Percentiles rank a stretch among this genome's conserved stretches.
phyloP scores from a whole-genome alignment of 2,329 filamentous ascomycete species.

The Ceratocystis colombiana region DNA sequence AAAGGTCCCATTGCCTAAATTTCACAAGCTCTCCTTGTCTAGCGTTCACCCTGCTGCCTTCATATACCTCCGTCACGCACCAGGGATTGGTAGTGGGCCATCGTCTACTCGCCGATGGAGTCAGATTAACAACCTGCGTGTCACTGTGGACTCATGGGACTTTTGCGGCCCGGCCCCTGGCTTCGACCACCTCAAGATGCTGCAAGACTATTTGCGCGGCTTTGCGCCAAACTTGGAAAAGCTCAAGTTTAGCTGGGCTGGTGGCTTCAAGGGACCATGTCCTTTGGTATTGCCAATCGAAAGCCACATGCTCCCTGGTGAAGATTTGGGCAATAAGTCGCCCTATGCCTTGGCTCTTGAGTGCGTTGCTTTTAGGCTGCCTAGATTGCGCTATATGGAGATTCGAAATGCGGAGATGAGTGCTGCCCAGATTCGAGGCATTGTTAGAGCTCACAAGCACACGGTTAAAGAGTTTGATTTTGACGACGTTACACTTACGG shows the following conservation, averaged over 20 bases:
- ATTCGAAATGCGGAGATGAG: slow-evolving; percentile 65
- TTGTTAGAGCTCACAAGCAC: slow-evolving; percentile 56
- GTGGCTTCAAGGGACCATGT: slow-evolving; percentile 59
- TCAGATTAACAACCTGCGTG: slow-evolving; percentile 63
- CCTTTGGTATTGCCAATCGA: slow-evolving; percentile 59
- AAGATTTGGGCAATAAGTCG: slow-evolving; percentile 29
- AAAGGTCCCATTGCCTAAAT: slow-evolving; percentile 53
- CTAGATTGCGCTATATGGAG: slow-evolving; percentile 55
- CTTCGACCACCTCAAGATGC: slow-evolving; percentile 62
- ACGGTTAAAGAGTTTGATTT: slow-evolving; percentile 71
- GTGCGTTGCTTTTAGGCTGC: slow-evolving; percentile 48
- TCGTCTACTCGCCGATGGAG: slow-evolving; percentile 63
- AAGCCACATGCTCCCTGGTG: slow-evolving; percentile 32
- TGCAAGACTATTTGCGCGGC: slow-evolving; percentile 67
- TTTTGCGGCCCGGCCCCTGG: slow-evolving; percentile 50
- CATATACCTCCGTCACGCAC: slow-evolving; percentile 63
- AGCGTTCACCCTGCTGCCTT: slow-evolving; percentile 66
- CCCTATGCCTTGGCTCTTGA: slow-evolving; percentile 35
- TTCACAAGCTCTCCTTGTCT: slow-evolving; percentile 61
- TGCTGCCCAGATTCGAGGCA: slow-evolving; percentile 56
- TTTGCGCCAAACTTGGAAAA: slow-evolving; percentile 58
- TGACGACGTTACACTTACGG: slow-evolving; percentile 59
- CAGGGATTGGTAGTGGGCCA: slow-evolving; percentile 65
- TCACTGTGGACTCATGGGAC: slow-evolving; percentile 63
- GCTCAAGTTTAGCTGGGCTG: slow-evolving; percentile 68